A percentile compares a stretch with the other conserved stretches of the same genome.
Evolutionary conservation across 345 rosid genomes (phyloP).

Genomic region (Chamaenerion angustifolium): DNA sequence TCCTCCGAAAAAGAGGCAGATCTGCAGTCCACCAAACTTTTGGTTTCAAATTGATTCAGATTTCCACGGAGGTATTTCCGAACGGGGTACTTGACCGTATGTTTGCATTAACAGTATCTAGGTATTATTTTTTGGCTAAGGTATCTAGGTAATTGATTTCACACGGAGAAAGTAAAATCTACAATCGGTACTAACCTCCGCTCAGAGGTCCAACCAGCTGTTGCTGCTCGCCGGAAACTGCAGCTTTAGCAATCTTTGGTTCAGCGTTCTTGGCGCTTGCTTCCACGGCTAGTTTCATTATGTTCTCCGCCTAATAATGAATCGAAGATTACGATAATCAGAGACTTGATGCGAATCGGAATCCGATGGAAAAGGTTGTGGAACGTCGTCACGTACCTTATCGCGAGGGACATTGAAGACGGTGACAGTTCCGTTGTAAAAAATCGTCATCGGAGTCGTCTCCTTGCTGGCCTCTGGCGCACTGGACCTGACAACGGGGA

Average conservation of each 20-base stretch:
- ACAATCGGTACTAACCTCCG: constrained; percentile 30
- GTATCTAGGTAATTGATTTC: too few species aligned
- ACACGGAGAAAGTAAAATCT: too few species aligned
- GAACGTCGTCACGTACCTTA: constrained; percentile 24
- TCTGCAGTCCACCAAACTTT: constrained; percentile 18
- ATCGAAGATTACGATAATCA: too few species aligned
- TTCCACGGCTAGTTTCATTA: constrained; percentile 14
- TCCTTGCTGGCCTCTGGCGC: too few species aligned
- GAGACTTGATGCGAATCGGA: background rate
- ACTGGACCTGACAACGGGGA: constrained; percentile 27
- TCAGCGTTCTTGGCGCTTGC: constrained; percentile 19
- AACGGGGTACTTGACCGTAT: too few species aligned
- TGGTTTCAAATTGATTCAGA: too few species aligned
- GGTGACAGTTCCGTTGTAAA: constrained; percentile 68
- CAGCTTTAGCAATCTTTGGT: constrained; percentile 7
- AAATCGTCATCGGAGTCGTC: constrained; percentile 72
- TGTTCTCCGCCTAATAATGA: constrained; percentile 8
- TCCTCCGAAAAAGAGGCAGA: constrained; percentile 58
- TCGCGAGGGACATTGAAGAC: constrained; percentile 47
- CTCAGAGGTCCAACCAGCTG: constrained; percentile 35
- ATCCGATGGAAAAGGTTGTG: background rate
- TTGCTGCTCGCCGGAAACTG: constrained; percentile 12
- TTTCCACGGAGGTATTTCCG: too few species aligned
- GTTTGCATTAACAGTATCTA: too few species aligned
- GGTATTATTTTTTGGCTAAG: too few species aligned